Conservation (phyloP, 768 basidiomycete species). For the Mycena galericulata region DNA sequence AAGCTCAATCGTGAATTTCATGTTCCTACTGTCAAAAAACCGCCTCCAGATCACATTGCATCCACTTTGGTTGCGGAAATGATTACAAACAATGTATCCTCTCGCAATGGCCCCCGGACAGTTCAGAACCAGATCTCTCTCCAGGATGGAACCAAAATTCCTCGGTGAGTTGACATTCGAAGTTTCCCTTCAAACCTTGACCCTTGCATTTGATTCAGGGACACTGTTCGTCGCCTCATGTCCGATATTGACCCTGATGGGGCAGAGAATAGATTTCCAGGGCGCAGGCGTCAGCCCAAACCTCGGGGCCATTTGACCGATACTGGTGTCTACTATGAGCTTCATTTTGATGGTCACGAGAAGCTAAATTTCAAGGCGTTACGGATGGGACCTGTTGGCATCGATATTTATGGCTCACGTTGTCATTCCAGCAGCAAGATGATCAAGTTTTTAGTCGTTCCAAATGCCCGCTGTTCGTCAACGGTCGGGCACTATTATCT, state of each 20-base stretch:
- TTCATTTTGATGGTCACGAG: slow-evolving; percentile 41
- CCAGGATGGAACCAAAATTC: slow-evolving; percentile 10
- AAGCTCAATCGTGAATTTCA: slow-evolving; percentile 13
- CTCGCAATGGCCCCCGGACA: slow-evolving; percentile 2
- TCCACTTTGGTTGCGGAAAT: too few species aligned
- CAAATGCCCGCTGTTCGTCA: slow-evolving; percentile 31
- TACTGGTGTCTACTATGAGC: too few species aligned
- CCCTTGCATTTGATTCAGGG: background rate
- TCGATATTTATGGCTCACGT: slow-evolving; percentile 39
- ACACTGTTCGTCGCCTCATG: slow-evolving; percentile 10
- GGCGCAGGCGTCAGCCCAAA: background rate
- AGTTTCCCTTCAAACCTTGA: background rate
- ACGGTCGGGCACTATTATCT: slow-evolving; percentile 40
- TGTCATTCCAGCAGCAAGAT: too few species aligned
- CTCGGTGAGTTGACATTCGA: slow-evolving; percentile 1
- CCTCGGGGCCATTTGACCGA: too few species aligned
- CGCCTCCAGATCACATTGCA: slow-evolving; percentile 1
- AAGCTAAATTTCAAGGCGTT: slow-evolving; percentile 40
- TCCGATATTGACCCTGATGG: slow-evolving; percentile 12
- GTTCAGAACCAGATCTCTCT: slow-evolving; percentile 1
- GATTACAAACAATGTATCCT: too few species aligned
- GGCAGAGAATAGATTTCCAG: background rate
- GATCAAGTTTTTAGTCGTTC: slow-evolving; percentile 31
- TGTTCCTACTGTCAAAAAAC: slow-evolving; percentile 1
- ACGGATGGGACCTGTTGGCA: slow-evolving; percentile 35